A percentile compares a stretch with the other conserved stretches of the same genome.
These are phyloP conservation scores for Wickerhamiella infanticola DNA, from an alignment of 1,139 yeast species.

Conservation along the genomic window DNA sequence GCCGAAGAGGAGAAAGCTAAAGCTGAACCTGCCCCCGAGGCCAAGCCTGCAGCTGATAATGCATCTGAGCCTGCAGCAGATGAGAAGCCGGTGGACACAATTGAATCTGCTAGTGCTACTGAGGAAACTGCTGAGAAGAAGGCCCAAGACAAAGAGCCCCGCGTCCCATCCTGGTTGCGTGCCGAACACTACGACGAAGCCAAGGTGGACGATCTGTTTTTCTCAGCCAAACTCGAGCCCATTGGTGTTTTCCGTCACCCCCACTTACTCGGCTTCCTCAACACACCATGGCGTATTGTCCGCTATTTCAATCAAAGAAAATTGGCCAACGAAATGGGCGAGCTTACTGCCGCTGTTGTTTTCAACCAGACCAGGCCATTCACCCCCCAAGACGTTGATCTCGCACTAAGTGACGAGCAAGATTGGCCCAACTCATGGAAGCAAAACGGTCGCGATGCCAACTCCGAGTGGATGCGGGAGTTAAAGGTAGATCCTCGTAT, in stretches of 20 bases:
- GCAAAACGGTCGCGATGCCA: constrained; percentile 46
- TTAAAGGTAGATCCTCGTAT: constrained; percentile 57
- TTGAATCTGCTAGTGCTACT: neutral
- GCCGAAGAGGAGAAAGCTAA: constrained; percentile 1
- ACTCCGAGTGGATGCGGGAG: constrained; percentile 83
- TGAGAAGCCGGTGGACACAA: constrained; percentile 1
- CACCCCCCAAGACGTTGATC: constrained; percentile 27
- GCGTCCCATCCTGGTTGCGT: constrained; percentile 19
- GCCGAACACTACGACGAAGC: constrained; percentile 12
- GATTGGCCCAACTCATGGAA: constrained; percentile 93
- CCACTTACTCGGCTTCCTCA: constrained; percentile 51
- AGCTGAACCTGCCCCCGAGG: constrained; percentile 6
- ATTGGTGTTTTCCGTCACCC: constrained; percentile 14
- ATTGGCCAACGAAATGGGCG: constrained; percentile 58
- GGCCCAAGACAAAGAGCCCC: constrained; percentile 20
- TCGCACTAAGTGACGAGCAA: constrained; percentile 52
- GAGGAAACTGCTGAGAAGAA: constrained; percentile 11
- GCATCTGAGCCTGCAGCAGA: constrained; percentile 10
- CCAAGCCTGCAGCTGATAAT: constrained; percentile 4
- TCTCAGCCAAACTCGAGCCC: constrained; percentile 8
- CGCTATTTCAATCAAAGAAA: constrained; percentile 62
- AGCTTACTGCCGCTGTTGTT: constrained; percentile 44
- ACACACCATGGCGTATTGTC: constrained; percentile 59
- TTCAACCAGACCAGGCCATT: constrained; percentile 43
- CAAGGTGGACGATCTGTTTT: constrained; percentile 4